Percentiles rank a stretch among this genome's conserved stretches.
phyloP scores from a whole-genome alignment of 2,329 filamentous ascomycete genomes.

The Beauveria scarabaeidicola region DNA sequence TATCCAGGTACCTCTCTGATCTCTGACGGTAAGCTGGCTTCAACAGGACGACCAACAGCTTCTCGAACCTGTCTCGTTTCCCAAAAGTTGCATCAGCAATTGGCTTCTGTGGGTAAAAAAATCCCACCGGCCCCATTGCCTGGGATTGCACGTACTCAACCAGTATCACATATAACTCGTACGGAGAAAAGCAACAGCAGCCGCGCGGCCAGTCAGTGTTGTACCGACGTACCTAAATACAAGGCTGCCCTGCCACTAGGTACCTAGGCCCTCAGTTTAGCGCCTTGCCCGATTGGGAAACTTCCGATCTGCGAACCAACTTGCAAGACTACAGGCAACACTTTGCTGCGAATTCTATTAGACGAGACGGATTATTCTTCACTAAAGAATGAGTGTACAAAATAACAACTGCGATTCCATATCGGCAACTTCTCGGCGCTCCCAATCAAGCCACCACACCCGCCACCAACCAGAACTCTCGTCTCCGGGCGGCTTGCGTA shows the following conservation, averaged over 20 bases:
- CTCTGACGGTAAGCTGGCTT: too few relatives aligned
- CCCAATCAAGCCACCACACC: not conserved
- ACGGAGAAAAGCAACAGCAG: not conserved
- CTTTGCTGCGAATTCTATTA: not conserved
- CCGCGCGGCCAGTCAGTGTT: not conserved
- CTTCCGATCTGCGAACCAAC: not conserved
- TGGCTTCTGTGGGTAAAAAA: not conserved
- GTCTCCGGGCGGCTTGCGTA: constrained; percentile 1
- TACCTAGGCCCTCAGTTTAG: not conserved
- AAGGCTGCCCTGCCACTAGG: too few relatives aligned
- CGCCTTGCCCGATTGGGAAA: not conserved
- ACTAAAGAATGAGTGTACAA: too few relatives aligned
- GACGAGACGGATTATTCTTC: too few relatives aligned
- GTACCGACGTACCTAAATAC: too few relatives aligned
- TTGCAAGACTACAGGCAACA: not conserved
- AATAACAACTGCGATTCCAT: too few relatives aligned
- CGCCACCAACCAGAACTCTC: not conserved
- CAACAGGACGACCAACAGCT: not conserved
- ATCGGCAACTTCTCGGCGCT: not conserved
- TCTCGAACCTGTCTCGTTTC: too few relatives aligned
- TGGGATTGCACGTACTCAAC: not conserved
- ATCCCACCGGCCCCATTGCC: not conserved
- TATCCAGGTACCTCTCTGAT: too few relatives aligned
- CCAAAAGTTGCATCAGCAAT: too few relatives aligned
- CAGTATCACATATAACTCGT: not conserved